A percentile compares a stretch with the other conserved stretches of the same genome.
phyloP scores from a whole-genome alignment of 2,329 filamentous ascomycete species.

The Hypoxylon sp. region DNA sequence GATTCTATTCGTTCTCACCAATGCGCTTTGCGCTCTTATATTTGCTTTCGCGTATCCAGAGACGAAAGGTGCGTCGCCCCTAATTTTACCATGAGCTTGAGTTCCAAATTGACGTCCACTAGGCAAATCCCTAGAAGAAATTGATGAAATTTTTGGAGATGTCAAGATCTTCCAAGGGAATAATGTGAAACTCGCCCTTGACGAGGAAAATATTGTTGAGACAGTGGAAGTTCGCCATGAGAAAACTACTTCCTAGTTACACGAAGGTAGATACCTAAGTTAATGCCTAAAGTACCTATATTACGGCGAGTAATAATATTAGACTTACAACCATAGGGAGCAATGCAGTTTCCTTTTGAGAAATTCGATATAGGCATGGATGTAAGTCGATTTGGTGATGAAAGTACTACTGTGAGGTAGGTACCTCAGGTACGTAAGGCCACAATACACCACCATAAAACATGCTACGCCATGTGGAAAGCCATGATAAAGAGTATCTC shows the following conservation, averaged over 20 bases:
- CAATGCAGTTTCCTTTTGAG: too few species aligned
- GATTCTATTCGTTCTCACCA: constrained; percentile 59
- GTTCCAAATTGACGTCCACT: constrained; percentile 28
- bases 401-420: too few species aligned
- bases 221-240: constrained; percentile 13
- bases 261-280: too few species aligned
- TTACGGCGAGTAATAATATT: too few species aligned
- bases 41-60: constrained; percentile 58
- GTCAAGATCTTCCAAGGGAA: constrained; percentile 46
- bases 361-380: too few species aligned
- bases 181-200: constrained; percentile 12
- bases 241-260: neutral
- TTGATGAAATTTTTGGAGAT: constrained; percentile 59
- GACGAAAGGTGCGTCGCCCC: constrained; percentile 53
- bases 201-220: constrained; percentile 31
- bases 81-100: rapidly evolving
- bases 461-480: too few species aligned
- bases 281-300: too few species aligned
- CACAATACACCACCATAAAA: too few species aligned
- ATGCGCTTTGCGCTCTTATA: constrained; percentile 56
- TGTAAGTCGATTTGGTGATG: too few species aligned
- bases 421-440: too few species aligned
- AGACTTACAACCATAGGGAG: too few species aligned
- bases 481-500: too few species aligned
- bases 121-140: constrained; percentile 60